Evolutionary conservation across 352 stramenopile species (phyloP).

Genomic region (Detonula confervacea): DNA sequence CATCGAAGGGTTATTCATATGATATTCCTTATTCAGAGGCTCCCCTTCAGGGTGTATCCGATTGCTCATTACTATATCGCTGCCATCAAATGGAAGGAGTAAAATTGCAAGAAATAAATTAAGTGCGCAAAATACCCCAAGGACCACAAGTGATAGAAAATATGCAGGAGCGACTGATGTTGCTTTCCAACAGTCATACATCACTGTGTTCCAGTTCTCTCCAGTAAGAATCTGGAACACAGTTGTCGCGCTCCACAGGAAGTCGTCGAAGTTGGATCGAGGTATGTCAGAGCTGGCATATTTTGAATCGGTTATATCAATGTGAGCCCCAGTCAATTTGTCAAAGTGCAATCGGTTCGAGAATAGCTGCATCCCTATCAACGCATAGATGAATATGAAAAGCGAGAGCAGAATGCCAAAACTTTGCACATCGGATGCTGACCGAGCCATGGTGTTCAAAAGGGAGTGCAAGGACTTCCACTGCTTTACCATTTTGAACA

Average conservation of each 20-base stretch:
- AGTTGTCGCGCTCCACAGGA: conserved; percentile 87
- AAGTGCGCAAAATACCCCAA: conserved; percentile 92
- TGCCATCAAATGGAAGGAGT: conserved; percentile 89
- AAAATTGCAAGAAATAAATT: conserved; percentile 94
- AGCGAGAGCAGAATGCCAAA: conserved; percentile 93
- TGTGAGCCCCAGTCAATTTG: conserved; percentile 65
- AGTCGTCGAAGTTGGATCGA: conserved; percentile 89
- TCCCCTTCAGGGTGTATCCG: conserved; percentile 32
- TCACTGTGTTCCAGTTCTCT: conserved; percentile 94
- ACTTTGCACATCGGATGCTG: conserved; percentile 92
- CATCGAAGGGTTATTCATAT: neutral
- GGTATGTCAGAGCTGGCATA: conserved; percentile 51
- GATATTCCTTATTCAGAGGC: neutral
- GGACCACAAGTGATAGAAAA: conserved; percentile 86
- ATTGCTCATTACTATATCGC: conserved; percentile 23
- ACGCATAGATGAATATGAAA: conserved; percentile 94
- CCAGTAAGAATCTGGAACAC: conserved; percentile 94
- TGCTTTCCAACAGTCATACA: conserved; percentile 92
- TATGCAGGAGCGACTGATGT: conserved; percentile 83
- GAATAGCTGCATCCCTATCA: conserved; percentile 93
- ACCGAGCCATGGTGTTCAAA: conserved; percentile 89
- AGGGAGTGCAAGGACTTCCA: conserved; percentile 93
- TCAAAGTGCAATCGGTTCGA: conserved; percentile 94
- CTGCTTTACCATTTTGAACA: conserved; percentile 93
- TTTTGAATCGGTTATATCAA: conserved; percentile 85